These are phyloP conservation scores for Cryphonectria radicalis DNA, from an alignment of 2,329 filamentous ascomycete genomes.

Conservation along the genomic window DNA sequence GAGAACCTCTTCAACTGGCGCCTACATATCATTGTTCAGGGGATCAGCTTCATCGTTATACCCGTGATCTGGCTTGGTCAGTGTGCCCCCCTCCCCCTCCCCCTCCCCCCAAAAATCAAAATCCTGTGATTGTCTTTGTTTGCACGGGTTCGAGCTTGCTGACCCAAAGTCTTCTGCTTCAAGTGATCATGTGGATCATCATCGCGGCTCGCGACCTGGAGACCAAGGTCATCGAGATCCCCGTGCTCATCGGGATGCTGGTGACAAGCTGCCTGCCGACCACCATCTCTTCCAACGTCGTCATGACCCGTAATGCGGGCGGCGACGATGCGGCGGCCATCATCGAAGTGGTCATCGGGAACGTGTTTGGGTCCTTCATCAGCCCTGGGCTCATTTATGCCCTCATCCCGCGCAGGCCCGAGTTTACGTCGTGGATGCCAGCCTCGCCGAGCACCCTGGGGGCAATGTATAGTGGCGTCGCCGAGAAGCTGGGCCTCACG, in stretches of 20 bases:
- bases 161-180: constrained; percentile 14
- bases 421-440: constrained; percentile 59
- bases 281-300: constrained; percentile 73
- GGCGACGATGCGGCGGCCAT: constrained; percentile 69
- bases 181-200: constrained; percentile 52
- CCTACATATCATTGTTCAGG: constrained; percentile 69
- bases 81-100: constrained; percentile 22
- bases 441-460: constrained; percentile 57
- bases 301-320: constrained; percentile 72
- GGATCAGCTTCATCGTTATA: constrained; percentile 68
- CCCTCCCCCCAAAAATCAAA: background rate
- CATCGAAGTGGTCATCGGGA: constrained; percentile 72
- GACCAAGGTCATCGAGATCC: constrained; percentile 63
- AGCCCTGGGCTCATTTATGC: constrained; percentile 67
- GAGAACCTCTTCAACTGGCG: constrained; percentile 69
- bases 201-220: constrained; percentile 52
- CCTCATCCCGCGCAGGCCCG: constrained; percentile 57
- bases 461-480: constrained; percentile 67
- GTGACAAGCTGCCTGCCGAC: constrained; percentile 72
- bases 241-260: constrained; percentile 69
- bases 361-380: constrained; percentile 70
- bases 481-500: constrained; percentile 70
- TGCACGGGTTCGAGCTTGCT: constrained; percentile 17
- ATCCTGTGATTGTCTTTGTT: background rate
- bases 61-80: constrained; percentile 64